phyloP scores from a whole-genome alignment of 495 filamentous ascomycete genomes.

The Tuber aestivum region DNA sequence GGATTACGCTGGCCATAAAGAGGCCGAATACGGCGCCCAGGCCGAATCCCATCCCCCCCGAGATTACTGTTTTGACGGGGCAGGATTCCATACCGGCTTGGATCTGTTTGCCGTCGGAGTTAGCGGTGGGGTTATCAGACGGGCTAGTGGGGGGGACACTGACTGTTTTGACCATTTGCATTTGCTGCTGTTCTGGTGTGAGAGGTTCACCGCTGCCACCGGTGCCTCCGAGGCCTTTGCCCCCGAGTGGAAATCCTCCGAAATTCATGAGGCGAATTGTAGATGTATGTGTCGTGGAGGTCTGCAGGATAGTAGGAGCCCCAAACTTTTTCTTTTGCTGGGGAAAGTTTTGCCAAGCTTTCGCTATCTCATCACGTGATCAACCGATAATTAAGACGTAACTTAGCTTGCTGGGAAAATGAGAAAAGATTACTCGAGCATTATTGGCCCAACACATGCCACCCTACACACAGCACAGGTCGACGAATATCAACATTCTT shows the following conservation, averaged over 20 bases:
- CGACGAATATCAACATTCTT: neutral
- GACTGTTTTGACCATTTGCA: conserved; percentile 39
- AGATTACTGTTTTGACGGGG: conserved; percentile 71
- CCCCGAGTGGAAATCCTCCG: conserved; percentile 35
- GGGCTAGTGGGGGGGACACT: neutral
- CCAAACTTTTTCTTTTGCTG: conserved; percentile 23
- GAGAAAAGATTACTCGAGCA: neutral
- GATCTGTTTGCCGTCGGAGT: conserved; percentile 52
- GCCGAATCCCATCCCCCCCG: conserved; percentile 80
- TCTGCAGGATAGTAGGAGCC: conserved; percentile 17
- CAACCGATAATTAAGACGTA: neutral
- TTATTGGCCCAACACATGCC: neutral
- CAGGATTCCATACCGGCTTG: conserved; percentile 82
- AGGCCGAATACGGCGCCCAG: conserved; percentile 88
- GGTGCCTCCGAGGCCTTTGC: conserved; percentile 25
- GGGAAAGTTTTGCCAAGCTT: conserved; percentile 29
- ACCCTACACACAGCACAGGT: neutral
- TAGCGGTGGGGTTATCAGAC: conserved; percentile 4
- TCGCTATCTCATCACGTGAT: conserved; percentile 19
- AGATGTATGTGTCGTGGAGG: conserved; percentile 19
- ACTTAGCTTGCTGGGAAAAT: neutral
- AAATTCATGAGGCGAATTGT: conserved; percentile 33
- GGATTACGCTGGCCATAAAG: conserved; percentile 74
- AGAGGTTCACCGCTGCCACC: conserved; percentile 21
- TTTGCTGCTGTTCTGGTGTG: conserved; percentile 39